Base-by-base conservation (phyloP, 2,329 filamentous ascomycete genomes). In the Aureobasidium vineae region DNA sequence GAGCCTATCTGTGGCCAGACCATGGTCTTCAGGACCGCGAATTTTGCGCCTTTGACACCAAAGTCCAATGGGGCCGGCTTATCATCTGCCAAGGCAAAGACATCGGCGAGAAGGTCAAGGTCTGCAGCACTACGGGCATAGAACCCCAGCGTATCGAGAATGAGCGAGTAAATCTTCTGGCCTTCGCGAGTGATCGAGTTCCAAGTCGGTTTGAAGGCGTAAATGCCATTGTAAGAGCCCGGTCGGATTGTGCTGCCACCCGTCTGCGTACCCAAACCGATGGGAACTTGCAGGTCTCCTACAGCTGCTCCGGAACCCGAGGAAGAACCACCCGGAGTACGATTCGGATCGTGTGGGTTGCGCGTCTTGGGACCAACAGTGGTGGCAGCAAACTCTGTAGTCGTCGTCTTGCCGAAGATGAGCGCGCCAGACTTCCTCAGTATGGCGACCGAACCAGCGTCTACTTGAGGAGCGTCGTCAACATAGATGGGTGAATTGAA, bases 241-340 rank as follows among this genome's bases (percentile, higher is more conserved):
- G 88, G 88, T 0, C 87, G 82, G 52, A 90, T 84, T 0, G 80
- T 85, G 67, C 84, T 87, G 0, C 88, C 88, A 2, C 84, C 85
- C 0, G 88, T 91, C 71, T 90, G 88, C 0, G 87, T 88, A 0
- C 87, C 88, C 0, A 90, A 76, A 0, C 78, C 82, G 13, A 90
- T 71, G 0, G 87, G 85, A 0, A 82, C 83, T 69, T 90, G 88
- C 63, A 84, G 83, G 69, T 90, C 88, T 7, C 79, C 87, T 0
- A 90, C 87, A 0, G 86, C 87, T 0, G 88, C 87, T 0, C 81
- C 88, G 0, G 87, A 89, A 0, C 88, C 88, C 0, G 86, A 86
- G 0, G 86, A 89, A 0, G 87, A 90, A 53, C 88, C 88, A 0
- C 88, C 88, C 0, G 88, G 88, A 0, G 88, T 90, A 5, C 82